Conservation (phyloP, 1,139 yeast genomes). For the Debaryomyces fabryi region DNA sequence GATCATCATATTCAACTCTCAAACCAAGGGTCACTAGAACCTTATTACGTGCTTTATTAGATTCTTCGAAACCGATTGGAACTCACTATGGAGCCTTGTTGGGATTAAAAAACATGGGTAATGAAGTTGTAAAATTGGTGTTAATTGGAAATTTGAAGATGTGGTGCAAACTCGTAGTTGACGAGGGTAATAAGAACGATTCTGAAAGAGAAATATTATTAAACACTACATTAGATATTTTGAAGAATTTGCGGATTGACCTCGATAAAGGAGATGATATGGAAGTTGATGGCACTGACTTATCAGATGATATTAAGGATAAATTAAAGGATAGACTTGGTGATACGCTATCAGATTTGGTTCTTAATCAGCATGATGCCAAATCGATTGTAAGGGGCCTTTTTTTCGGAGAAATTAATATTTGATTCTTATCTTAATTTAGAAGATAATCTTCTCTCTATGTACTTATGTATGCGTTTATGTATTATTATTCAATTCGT, state of each 20-base stretch:
- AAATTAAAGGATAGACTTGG: constrained; percentile 62
- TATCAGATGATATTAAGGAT: constrained; percentile 48
- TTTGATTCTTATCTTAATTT: constrained; percentile 13
- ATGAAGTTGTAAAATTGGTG: constrained; percentile 84
- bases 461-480: constrained; percentile 4
- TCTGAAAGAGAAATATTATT: constrained; percentile 50
- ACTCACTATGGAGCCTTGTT: constrained; percentile 91
- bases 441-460: constrained; percentile 1
- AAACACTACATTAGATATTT: constrained; percentile 56
- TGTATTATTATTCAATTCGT: constrained; percentile 2
- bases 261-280: constrained; percentile 26
- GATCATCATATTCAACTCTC: constrained; percentile 84
- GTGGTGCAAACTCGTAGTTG: constrained; percentile 67
- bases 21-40: constrained; percentile 96
- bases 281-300: constrained; percentile 17
- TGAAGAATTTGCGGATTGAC: constrained; percentile 47
- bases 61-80: constrained; percentile 74
- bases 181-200: constrained; percentile 38
- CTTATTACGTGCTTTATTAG: constrained; percentile 84
- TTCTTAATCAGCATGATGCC: constrained; percentile 57
- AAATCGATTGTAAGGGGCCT: constrained; percentile 64
- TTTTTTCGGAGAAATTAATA: constrained; percentile 67
- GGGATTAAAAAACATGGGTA: constrained; percentile 82
- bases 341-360: constrained; percentile 51
- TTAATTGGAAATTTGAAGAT: constrained; percentile 81